Evolutionary conservation across 2,329 filamentous ascomycete genomes (phyloP), one percentile per base, ranked within the genome.

Genomic region (Harringtonia aguacate): DNA sequence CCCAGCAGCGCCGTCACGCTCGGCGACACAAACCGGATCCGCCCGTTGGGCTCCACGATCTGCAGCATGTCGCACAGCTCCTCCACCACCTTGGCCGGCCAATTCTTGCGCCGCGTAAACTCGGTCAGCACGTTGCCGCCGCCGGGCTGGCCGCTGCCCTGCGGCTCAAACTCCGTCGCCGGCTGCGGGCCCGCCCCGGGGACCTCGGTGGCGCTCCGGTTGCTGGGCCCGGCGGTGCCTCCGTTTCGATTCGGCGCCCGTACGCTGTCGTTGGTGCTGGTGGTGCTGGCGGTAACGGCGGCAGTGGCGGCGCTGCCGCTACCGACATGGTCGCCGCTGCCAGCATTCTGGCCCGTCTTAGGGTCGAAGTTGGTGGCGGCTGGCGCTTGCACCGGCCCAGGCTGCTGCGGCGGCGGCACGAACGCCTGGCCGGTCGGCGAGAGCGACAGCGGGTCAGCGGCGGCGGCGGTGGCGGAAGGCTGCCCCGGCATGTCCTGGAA

Each of bases 21-120:
- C 1, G 86, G 84, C 30, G 88, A 94, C n/a, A 84, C 79, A 58
- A 92, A 94, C 47, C 85, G 75, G 54, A 97, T 82, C 51, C 84
- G 79, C 31, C 88, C 87, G 55, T 92, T 81, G 21, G 86, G 77
- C 38, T 87, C 88, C 41, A 97, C 75, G 47, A 97, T 88, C 58
- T 94, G 81, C 44, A 95, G 65, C 53, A 95, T 78, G 61, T 95
- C 90, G 58, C 83, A 85, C 53, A 97, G 70, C 68, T 95, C 89
- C 61, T 94, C 86, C 21, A 95, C 77, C 13, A 95, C 82, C 52
- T 86, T 83, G 59, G 89, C 85, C 15, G 86, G 84, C 90, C 90
- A 95, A 58, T 92, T 77, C 47, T 72, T 66, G 53, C 74, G 64
- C 60, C 77, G 77, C 36, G 73, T 77, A 48, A 77, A 77, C 56